Percentiles rank a stretch among this genome's conserved stretches.
Evolutionary conservation across 1,284 basidiomycete species (phyloP).

Genomic region (Fomitopsis pinicola): DNA sequence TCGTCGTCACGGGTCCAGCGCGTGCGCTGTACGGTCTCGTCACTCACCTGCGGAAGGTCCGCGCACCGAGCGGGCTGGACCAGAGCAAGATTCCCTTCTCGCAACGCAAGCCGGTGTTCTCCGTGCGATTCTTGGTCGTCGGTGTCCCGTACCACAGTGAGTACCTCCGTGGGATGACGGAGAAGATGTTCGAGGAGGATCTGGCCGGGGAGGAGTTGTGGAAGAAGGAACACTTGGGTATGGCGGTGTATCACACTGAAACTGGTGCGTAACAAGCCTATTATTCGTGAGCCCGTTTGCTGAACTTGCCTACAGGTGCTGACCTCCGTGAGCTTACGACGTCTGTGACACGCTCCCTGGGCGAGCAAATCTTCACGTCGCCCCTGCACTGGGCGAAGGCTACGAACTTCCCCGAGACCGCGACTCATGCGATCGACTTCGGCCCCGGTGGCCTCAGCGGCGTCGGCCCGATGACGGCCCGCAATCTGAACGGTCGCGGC

Average conservation of each 20-base stretch:
- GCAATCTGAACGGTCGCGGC: constrained; percentile 91
- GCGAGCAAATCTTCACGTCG: constrained; percentile 89
- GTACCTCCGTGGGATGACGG: constrained; percentile 77
- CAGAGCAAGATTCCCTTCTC: constrained; percentile 94
- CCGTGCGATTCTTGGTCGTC: constrained; percentile 89
- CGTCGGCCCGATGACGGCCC: constrained; percentile 87
- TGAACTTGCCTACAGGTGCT: constrained; percentile 50
- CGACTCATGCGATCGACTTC: constrained; percentile 95
- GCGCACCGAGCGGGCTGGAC: constrained; percentile 83
- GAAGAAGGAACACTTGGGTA: constrained; percentile 68
- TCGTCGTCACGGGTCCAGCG: constrained; percentile 92
- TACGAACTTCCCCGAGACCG: constrained; percentile 82
- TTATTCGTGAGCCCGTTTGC: constrained; percentile 1
- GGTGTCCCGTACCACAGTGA: constrained; percentile 94
- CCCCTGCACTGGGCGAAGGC: constrained; percentile 94
- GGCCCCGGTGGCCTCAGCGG: constrained; percentile 93
- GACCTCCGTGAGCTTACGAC: constrained; percentile 68
- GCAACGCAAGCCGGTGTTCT: constrained; percentile 93
- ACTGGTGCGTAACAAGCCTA: constrained; percentile 53
- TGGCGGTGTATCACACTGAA: constrained; percentile 92
- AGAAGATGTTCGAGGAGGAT: constrained; percentile 74
- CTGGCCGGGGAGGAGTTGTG: constrained; percentile 79
- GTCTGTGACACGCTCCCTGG: constrained; percentile 79
- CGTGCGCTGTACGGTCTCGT: constrained; percentile 94
- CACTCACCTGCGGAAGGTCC: constrained; percentile 84